Conservation (phyloP, 441 rosid species). For the Francoa sonchifolia region DNA sequence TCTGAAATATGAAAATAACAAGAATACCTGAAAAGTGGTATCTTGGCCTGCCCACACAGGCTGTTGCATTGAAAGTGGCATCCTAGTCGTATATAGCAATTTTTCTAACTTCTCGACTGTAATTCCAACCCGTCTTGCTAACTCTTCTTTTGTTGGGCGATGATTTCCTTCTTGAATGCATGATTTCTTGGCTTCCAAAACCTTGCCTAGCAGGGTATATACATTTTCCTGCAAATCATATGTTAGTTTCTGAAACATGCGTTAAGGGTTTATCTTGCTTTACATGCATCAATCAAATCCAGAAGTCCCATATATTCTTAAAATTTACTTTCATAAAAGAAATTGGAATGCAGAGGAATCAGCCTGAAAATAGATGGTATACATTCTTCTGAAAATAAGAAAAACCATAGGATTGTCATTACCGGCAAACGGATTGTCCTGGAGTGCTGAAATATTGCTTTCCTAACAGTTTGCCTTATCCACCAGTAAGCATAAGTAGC, state of each 20-base stretch:
- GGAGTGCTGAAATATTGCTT: slow-evolving; percentile 62
- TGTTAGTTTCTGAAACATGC: slow-evolving; percentile 10
- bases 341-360: not conserved
- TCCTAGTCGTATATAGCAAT: slow-evolving; percentile 36
- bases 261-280: not conserved
- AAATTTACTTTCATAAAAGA: no score
- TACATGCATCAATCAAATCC: not conserved
- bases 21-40: slow-evolving; percentile 58
- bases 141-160: slow-evolving; percentile 44
- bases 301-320: no score
- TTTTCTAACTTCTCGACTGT: slow-evolving; percentile 47
- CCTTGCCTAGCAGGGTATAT: slow-evolving; percentile 43
- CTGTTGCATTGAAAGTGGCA: slow-evolving; percentile 57
- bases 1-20: not conserved
- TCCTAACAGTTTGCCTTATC: slow-evolving; percentile 64
- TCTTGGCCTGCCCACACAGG: slow-evolving; percentile 73
- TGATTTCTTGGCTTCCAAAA: slow-evolving; percentile 52
- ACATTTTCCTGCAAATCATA: slow-evolving; percentile 49
- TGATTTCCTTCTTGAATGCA: slow-evolving; percentile 47
- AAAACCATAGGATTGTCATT: slow-evolving; percentile 12
- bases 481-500: slow-evolving; percentile 88
- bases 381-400: not conserved
- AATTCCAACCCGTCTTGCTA: slow-evolving; percentile 61
- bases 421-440: slow-evolving; percentile 82
- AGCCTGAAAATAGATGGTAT: no score